Percentiles rank a stretch among this genome's conserved stretches.
Evolutionary conservation across 495 filamentous ascomycete species (phyloP).

Genomic region (Copromyces sp.): DNA sequence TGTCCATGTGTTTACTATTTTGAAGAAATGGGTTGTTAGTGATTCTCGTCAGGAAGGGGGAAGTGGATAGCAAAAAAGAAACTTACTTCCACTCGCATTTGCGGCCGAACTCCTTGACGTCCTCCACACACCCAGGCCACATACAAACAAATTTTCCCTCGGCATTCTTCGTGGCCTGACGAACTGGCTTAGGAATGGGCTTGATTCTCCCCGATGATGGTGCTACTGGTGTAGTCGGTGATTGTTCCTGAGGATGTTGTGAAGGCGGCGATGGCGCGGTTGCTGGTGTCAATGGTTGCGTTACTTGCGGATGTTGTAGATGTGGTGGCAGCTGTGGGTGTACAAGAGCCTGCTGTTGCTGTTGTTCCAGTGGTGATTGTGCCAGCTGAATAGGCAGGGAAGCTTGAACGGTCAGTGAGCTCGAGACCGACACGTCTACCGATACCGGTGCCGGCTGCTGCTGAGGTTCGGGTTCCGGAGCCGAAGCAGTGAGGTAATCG

Average conservation of each 20-base stretch:
- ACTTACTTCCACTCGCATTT: conserved; percentile 92
- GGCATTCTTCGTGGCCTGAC: conserved; percentile 43
- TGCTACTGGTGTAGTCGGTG: neutral
- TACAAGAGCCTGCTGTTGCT: neutral
- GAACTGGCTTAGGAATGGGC: conserved; percentile 39
- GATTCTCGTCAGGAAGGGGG: neutral
- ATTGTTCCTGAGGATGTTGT: neutral
- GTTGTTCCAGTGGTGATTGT: neutral
- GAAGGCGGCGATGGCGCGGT: neutral
- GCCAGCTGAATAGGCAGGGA: neutral
- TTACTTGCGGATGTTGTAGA: neutral
- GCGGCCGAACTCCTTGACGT: conserved; percentile 54
- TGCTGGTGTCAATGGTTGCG: neutral
- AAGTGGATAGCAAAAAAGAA: neutral
- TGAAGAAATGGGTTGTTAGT: conserved; percentile 6
- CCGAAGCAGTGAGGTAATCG: neutral
- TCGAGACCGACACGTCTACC: neutral
- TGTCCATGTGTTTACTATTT: conserved; percentile 88
- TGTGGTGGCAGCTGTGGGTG: neutral
- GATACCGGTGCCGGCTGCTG: neutral
- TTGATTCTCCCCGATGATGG: conserved; percentile 21
- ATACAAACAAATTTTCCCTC: conserved; percentile 65
- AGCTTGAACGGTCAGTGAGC: neutral
- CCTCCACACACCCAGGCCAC: conserved; percentile 46
- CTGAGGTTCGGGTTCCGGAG: neutral